Percentiles rank a stretch among this genome's conserved stretches.
These are phyloP conservation scores for Rhizophora mangle DNA, from an alignment of 345 rosid genomes.

Conservation along the genomic window DNA sequence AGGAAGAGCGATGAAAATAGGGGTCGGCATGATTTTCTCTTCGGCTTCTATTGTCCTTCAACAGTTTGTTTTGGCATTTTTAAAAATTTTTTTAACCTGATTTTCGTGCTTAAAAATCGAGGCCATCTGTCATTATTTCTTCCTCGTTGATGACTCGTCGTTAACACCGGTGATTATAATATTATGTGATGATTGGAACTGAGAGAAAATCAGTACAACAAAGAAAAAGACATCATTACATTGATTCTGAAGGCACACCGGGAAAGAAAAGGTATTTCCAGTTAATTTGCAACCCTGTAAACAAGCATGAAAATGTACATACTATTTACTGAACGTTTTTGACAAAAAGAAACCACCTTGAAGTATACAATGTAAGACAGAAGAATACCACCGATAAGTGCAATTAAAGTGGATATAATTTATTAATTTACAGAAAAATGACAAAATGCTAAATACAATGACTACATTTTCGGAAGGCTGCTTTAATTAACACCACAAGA, in stretches of 20 bases:
- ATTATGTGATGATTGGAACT: no score
- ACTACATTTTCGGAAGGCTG: slow-evolving; percentile 6
- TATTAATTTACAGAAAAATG: slow-evolving; percentile 25
- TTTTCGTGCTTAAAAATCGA: slow-evolving; percentile 27
- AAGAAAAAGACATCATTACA: no score
- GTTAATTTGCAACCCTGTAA: no score
- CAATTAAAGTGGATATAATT: neutral
- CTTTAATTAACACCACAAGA: slow-evolving; percentile 54
- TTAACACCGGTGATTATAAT: no score
- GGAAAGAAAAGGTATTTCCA: no score
- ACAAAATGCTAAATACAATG: neutral
- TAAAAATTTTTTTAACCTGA: neutral
- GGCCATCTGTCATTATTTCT: slow-evolving; percentile 8
- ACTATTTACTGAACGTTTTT: no score
- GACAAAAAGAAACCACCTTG: neutral
- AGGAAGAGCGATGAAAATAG: slow-evolving; percentile 14
- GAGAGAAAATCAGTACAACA: no score
- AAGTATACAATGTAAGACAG: neutral
- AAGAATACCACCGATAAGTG: neutral
- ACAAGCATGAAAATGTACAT: no score
- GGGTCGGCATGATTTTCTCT: slow-evolving; percentile 27
- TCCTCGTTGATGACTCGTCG: neutral
- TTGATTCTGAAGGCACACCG: no score
- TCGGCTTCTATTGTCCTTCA: neutral
- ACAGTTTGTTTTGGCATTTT: neutral